These are phyloP conservation scores for Knoxdaviesia proteae DNA, from an alignment of 2,329 filamentous ascomycete species.

Conservation along the genomic window DNA sequence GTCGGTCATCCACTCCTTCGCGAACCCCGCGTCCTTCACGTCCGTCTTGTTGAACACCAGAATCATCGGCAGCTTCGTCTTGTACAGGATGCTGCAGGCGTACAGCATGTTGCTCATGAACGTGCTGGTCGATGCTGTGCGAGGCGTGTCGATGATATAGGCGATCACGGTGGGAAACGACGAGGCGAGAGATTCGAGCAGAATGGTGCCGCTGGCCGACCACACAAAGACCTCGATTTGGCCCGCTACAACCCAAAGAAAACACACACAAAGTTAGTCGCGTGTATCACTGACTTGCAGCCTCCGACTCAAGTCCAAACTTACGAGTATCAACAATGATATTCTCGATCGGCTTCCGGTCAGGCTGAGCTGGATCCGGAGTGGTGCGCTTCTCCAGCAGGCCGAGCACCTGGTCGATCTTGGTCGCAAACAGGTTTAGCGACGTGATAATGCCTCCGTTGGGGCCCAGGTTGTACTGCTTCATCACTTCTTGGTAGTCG, in stretches of 20 bases:
- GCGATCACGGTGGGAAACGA: constrained; percentile 94
- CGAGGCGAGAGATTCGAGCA: constrained; percentile 79
- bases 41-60: constrained; percentile 99
- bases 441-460: constrained; percentile 95
- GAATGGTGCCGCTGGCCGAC: constrained; percentile 85
- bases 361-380: constrained; percentile 37
- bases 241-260: constrained; percentile 27
- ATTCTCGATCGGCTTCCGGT: constrained; percentile 47
- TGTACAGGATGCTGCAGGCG: constrained; percentile 95
- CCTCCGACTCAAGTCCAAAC: constrained; percentile 3
- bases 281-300: too few relatives aligned
- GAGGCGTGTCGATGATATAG: constrained; percentile 91
- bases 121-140: constrained; percentile 78
- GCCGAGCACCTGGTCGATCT: constrained; percentile 83
- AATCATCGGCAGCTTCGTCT: constrained; percentile 96
- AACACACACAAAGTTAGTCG: neutral
- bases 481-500: constrained; percentile 99
- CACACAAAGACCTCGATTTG: constrained; percentile 99
- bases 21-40: constrained; percentile 74
- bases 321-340: constrained; percentile 74
- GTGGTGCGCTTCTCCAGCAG: constrained; percentile 75
- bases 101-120: constrained; percentile 99
- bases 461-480: constrained; percentile 90
- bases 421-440: constrained; percentile 90
- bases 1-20: constrained; percentile 98